phyloP scores from a whole-genome alignment of 768 basidiomycete species.

The Pleurotus sapidus region DNA sequence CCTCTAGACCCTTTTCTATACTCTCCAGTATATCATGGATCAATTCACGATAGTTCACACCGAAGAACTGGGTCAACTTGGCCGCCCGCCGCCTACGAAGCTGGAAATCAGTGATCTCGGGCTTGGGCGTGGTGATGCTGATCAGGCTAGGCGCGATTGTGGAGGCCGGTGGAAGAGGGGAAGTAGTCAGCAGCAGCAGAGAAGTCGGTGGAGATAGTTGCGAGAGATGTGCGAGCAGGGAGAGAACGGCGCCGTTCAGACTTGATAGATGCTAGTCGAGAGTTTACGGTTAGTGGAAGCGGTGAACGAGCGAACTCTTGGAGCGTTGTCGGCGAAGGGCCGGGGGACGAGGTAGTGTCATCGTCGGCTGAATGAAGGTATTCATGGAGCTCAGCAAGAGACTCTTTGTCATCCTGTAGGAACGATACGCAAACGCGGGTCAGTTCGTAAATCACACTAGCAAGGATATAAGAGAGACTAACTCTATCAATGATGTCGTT shows the following conservation, averaged over 20 bases:
- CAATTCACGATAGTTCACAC: slow-evolving; percentile 78
- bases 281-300: slow-evolving; percentile 23
- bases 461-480: slow-evolving; percentile 23
- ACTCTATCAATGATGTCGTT: slow-evolving; percentile 79
- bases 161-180: not conserved
- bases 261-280: slow-evolving; percentile 37
- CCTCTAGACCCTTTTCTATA: slow-evolving; percentile 71
- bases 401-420: slow-evolving; percentile 68
- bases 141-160: slow-evolving; percentile 21
- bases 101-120: slow-evolving; percentile 60
- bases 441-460: slow-evolving; percentile 9
- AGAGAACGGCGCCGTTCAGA: slow-evolving; percentile 71
- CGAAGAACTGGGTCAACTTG: slow-evolving; percentile 86
- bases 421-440: not conserved
- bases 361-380: slow-evolving; percentile 44
- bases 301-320: slow-evolving; percentile 19
- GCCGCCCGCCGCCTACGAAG: slow-evolving; percentile 70
- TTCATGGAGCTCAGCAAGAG: slow-evolving; percentile 72
- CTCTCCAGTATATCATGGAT: slow-evolving; percentile 78
- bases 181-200: not conserved
- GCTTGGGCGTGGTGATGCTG: slow-evolving; percentile 32
- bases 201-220: slow-evolving; percentile 56
- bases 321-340: slow-evolving; percentile 16
- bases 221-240: slow-evolving; percentile 59
- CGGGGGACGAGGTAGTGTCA: slow-evolving; percentile 10